Evolutionary conservation across 495 filamentous ascomycete genomes (phyloP), one percentile per base, ranked within the genome.

Genomic region (Penicillium steckii): DNA sequence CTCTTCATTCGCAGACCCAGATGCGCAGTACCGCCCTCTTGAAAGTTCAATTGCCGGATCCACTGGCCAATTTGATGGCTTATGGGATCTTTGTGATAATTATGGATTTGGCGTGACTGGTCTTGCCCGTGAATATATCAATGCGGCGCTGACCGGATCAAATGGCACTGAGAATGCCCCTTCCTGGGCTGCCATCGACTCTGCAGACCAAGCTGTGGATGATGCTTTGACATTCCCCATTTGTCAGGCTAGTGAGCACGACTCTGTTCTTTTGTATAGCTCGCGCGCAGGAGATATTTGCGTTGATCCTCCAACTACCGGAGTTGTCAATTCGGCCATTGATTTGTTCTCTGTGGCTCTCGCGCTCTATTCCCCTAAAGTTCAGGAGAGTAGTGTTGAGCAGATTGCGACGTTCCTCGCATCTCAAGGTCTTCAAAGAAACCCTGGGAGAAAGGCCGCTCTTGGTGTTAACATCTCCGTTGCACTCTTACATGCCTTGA

Each of bases 1-100:
- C 17, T 88, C 91, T 0, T 86, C 91, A 2, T 96, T 99, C 69
- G 89, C 94, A 7, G 91, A 97, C 61, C 91, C 95, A 0, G 93
- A 97, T 51, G 89, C 87, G 55, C 85, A 86, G 7, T 83, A 90
- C 3, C 91, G 84, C 56, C 91, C 91, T 15, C 67, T 97, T 21
- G 95, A 94, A 62, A 87, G 90, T 17, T 91, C 91, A 1, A 97
- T 99, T 60, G 93, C 92, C 3, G 93, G 83, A 53, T 88, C 93
- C n/a, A 86, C 90, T 3, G 89, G 87, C 0, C 87, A 82, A 24
- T 96, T 97, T 61, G 94, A 99, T 52, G 88, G 80, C 3, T 80
- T 99, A 18, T 99, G 94, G 94, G 94, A 97, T 48, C 80, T 95
- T 32, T 89, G 85, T 12, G 94, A 99, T 64, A 97, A 97, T 65